Evolutionary conservation across 176 grass and related monocot species (phyloP), one percentile per base, ranked within the genome.

Genomic region (Echinochloa phyllopogon): DNA sequence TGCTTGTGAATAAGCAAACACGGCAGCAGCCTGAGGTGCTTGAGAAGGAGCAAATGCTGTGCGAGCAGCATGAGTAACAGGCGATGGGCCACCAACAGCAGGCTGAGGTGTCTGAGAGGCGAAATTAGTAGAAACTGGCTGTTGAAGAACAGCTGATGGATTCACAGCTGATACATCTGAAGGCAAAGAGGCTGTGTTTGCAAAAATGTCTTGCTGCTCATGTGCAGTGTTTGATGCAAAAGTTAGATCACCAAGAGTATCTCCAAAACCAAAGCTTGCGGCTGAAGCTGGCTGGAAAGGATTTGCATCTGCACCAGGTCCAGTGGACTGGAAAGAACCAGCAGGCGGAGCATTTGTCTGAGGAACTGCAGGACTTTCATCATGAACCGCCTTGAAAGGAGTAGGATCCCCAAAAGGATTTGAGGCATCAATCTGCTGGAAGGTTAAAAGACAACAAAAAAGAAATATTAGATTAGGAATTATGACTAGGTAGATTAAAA

Each of bases 381-480:
- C 85, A 72, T 82, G 89, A 76, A 82, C 84, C 58, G 82, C 96
- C 85, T 83, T 94, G 85, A 99, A 99, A 87, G 93, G 91, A 66
- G 84, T 90, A 65, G 91, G 60, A 37, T 95, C 96, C 20, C 94
- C 96, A 74, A 99, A 99, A 74, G 96, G 96, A 96, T 99, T 94
- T 76, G 83, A 72, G 39, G 86, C 84, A 85, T 89, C 88, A 29
- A 82, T 79, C 66, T 42, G 33, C 76, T 83, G 63, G 71, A 90
- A 81, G 18, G 21, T 80, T 41, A 64, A 74, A 77, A 57, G 18
- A 42, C 8, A 59, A 53, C 43, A 60, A 37, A 91, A 91, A 87
- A 14, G 10, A 65, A 72, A 65, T 24, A 6, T 21, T 42, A 17
- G 48, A 43, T 83, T 81, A 62, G 33, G 36, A 62, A 67, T 69